phyloP scores from a whole-genome alignment of 1,139 yeast genomes.

The Geotrichum reessii region DNA sequence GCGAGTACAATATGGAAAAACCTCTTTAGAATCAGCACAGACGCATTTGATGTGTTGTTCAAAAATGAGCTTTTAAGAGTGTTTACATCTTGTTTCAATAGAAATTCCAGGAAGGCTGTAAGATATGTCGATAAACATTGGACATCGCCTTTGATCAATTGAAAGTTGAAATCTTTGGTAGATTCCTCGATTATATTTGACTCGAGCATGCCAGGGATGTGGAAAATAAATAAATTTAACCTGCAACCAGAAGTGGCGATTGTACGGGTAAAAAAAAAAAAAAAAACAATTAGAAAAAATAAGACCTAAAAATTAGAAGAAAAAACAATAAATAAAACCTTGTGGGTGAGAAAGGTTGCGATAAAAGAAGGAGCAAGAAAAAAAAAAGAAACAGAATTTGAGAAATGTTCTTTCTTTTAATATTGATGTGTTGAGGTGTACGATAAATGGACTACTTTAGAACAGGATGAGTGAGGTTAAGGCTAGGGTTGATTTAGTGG shows the following conservation, averaged over 20 bases:
- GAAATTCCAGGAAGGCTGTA: background rate
- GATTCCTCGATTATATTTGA: background rate
- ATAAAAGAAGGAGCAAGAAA: background rate
- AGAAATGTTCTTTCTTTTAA: too few species aligned
- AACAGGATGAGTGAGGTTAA: too few species aligned
- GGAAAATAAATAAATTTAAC: background rate
- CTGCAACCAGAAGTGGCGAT: background rate
- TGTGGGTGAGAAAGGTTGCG: too few species aligned
- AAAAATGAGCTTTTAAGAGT: background rate
- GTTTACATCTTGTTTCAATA: background rate
- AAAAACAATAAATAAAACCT: too few species aligned
- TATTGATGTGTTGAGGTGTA: too few species aligned
- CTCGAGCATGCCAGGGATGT: background rate
- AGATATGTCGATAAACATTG: background rate
- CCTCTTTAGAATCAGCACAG: constrained; percentile 1
- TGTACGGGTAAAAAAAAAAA: background rate
- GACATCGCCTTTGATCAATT: constrained; percentile 5
- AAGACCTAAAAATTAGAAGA: background rate
- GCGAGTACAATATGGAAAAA: constrained; percentile 1
- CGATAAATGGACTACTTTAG: too few species aligned
- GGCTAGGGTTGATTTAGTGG: too few species aligned
- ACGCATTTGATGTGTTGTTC: background rate
- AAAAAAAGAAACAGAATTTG: too few species aligned
- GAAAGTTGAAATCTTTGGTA: background rate
- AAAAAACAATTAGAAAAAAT: background rate